Evolutionary conservation across 768 basidiomycete genomes (phyloP), one percentile per base, ranked within the genome.

Genomic region (Boletus eberwhitei): DNA sequence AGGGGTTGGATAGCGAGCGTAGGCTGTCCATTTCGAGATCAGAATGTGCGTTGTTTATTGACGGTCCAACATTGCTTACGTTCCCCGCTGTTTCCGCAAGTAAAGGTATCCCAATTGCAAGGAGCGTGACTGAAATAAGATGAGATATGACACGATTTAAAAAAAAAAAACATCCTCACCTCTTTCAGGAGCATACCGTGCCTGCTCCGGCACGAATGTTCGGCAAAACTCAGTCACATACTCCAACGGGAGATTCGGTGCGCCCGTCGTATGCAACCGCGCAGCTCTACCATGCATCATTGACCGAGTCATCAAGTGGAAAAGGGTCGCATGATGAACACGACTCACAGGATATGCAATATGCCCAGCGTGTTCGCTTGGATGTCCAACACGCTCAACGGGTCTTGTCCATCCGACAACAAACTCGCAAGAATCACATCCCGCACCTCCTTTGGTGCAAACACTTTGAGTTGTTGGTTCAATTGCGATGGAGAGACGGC

Each of bases 311-410:
- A 36, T 46, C 22, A 31, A n/a, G 17, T 16, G 13, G 5, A 13
- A 21, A 5, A 8, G 4, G 5, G 22, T 29, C 12, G 6, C 31
- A 6, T 19, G 34, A 38, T 19, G 2, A 6, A 21, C 38, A 17
- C 19, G 31, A 75, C 87, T 71, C 60, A 91, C 90, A 93, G 65
- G 41, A 93, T 88, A 61, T 84, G 87, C 39, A 92, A 68, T 39
- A 83, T 78, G 0, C 83, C 86, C 4, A 92, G 67, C 1, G 88
- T 86, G 65, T 89, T 80, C 31, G 62, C 63, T 31, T 73, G 68
- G 24, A 82, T 68, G 62, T 86, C 79, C 35, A 93, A 70, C 9
- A 86, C 65, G 3, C 71, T 52, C 48, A 93, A 64, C 9, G 90
- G 90, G 67, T 93, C 90, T 59, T 84, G 80, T 4, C 85, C 88